These are phyloP conservation scores for Acacia pycnantha DNA, from an alignment of 331 rosid species.

Conservation along the genomic window DNA sequence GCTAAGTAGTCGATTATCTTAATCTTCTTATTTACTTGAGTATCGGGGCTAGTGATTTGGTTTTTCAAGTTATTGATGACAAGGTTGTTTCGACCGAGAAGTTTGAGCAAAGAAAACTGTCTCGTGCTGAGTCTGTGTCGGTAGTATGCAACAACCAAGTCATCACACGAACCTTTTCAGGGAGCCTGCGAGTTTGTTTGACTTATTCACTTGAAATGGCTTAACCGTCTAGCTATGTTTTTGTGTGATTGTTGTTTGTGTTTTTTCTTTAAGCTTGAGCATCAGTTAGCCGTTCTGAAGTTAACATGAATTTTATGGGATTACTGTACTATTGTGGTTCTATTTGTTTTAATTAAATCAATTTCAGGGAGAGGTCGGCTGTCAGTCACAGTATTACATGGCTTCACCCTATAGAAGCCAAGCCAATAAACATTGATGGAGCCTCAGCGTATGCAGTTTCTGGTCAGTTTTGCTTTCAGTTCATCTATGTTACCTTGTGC, in stretches of 20 bases:
- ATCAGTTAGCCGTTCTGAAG: background rate
- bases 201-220: background rate
- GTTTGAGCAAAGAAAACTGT: background rate
- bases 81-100: background rate
- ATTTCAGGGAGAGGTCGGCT: conserved; percentile 22
- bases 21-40: background rate
- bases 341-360: background rate
- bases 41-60: background rate
- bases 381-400: conserved; percentile 19
- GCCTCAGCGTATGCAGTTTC: conserved; percentile 18
- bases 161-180: background rate
- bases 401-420: conserved; percentile 12
- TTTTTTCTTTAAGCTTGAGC: background rate
- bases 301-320: background rate
- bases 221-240: background rate
- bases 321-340: background rate
- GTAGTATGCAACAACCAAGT: background rate
- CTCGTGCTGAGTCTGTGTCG: background rate
- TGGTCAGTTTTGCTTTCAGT: background rate
- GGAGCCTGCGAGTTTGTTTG: background rate
- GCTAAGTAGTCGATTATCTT: background rate
- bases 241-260: background rate
- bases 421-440: background rate
- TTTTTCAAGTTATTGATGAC: background rate
- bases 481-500: background rate